Evolutionary conservation across 2,329 filamentous ascomycete species (phyloP).

Genomic region (Colletotrichum sp.): DNA sequence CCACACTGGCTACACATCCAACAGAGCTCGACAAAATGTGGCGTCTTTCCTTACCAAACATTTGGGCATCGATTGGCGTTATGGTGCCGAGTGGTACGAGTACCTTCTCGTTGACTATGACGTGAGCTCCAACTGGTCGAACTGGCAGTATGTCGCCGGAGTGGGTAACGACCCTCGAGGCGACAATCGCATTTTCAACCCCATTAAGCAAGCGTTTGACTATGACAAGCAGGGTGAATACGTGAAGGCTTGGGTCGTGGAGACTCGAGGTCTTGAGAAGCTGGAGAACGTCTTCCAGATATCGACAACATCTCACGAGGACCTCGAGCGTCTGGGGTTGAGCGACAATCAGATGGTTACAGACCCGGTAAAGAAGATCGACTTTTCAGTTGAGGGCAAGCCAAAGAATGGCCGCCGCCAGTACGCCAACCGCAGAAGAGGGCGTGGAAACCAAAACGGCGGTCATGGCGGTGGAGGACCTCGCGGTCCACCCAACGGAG

Average conservation of each 20-base stretch:
- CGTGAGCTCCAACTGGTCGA: constrained; percentile 77
- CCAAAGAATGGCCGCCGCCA: constrained; percentile 41
- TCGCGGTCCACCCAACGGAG: not conserved
- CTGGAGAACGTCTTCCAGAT: constrained; percentile 71
- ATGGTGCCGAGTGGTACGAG: constrained; percentile 86
- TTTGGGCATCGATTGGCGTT: constrained; percentile 77
- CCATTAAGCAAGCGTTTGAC: constrained; percentile 79
- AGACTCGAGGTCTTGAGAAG: constrained; percentile 61
- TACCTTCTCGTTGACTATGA: constrained; percentile 78
- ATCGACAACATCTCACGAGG: constrained; percentile 66
- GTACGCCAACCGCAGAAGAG: constrained; percentile 31
- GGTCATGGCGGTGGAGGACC: not conserved
- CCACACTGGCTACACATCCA: constrained; percentile 79
- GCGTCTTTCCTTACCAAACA: constrained; percentile 78
- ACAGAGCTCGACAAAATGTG: constrained; percentile 78
- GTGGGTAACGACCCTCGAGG: constrained; percentile 81
- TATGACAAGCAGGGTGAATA: constrained; percentile 76
- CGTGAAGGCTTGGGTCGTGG: constrained; percentile 75
- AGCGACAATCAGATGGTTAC: constrained; percentile 69
- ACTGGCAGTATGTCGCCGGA: constrained; percentile 83
- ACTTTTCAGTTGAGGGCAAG: constrained; percentile 64
- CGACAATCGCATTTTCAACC: constrained; percentile 78
- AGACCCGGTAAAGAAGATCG: constrained; percentile 68
- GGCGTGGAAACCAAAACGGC: constrained; percentile 16
- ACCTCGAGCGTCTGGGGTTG: constrained; percentile 62